A percentile compares a stretch with the other conserved stretches of the same genome.
These are phyloP conservation scores for Chaetomium olivaceum DNA, from an alignment of 2,329 filamentous ascomycete species.

Conservation along the genomic window DNA sequence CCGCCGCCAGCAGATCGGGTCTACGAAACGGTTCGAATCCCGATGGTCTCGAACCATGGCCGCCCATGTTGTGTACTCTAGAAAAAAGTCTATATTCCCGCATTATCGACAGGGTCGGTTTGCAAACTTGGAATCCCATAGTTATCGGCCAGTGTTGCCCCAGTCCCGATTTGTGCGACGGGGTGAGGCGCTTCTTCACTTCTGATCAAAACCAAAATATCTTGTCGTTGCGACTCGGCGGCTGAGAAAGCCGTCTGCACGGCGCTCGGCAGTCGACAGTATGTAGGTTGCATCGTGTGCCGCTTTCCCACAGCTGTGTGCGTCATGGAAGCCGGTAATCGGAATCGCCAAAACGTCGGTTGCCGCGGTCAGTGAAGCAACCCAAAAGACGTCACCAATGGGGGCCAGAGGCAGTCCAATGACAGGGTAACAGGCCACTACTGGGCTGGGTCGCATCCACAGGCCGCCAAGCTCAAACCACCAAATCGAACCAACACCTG, in stretches of 20 bases:
- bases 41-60: background rate
- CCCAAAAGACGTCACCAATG: background rate
- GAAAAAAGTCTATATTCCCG: background rate
- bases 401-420: too few relatives aligned
- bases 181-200: background rate
- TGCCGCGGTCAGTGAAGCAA: background rate
- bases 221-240: background rate
- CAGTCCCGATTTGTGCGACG: background rate
- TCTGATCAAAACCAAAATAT: background rate
- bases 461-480: background rate
- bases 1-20: background rate
- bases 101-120: background rate
- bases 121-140: too few relatives aligned
- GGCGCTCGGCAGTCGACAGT: background rate
- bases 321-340: background rate
- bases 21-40: constrained; percentile 6
- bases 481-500: background rate
- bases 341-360: background rate
- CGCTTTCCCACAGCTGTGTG: constrained; percentile 10
- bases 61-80: background rate
- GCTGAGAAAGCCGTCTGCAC: background rate
- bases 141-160: too few relatives aligned
- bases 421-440: too few relatives aligned
- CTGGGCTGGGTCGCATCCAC: background rate
- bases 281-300: constrained; percentile 15